Evolutionary conservation across 768 basidiomycete species (phyloP), one percentile per base, ranked within the genome.

Genomic region (Amanita molliuscula): DNA sequence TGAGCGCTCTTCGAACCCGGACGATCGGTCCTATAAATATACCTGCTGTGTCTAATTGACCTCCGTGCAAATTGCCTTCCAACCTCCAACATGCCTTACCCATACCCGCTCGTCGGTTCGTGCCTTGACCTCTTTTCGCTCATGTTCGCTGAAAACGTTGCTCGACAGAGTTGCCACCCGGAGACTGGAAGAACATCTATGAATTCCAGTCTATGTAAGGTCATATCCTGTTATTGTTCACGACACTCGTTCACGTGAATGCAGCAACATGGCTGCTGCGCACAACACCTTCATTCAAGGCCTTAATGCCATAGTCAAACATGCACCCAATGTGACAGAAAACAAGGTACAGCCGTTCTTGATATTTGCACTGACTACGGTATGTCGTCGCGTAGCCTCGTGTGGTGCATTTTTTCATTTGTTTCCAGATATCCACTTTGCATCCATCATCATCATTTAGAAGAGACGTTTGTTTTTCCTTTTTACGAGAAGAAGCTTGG

Each of bases 231-330:
- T 15, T 6, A 15, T 7, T 7, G 42, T 9, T 15, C 10, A 23
- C 18, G 26, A 29, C 4, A 4, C 31, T 0, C 11, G 0, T 31
- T 26, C 18, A 21, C 51, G 37, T 46, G 45, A 42, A 46, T 11
- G n/a, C 16, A 66, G 65, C 11, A 57, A 65, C 13, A 66, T 65
- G 65, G 52, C 61, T 26, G 56, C 62, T 6, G 52, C 60, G 0
- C 64, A 67, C 44, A 65, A 65, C 50, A 57, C 54, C 55, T 60
- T 64, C 41, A 60, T 65, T 25, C 61, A 58, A 37, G 61, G 62
- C 1, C 28, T 64, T 0, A 63, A 67, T 26, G 61, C 64, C 7
- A 56, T 63, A 5, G 49, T 62, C 26, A 54, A 53, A 2, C 61
- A 64, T 41, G 63, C 64, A 1, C 50, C 44, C 8, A 52, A 56